phyloP scores from a whole-genome alignment of 805 yeast genomes.

The Ogataea kodamae region DNA sequence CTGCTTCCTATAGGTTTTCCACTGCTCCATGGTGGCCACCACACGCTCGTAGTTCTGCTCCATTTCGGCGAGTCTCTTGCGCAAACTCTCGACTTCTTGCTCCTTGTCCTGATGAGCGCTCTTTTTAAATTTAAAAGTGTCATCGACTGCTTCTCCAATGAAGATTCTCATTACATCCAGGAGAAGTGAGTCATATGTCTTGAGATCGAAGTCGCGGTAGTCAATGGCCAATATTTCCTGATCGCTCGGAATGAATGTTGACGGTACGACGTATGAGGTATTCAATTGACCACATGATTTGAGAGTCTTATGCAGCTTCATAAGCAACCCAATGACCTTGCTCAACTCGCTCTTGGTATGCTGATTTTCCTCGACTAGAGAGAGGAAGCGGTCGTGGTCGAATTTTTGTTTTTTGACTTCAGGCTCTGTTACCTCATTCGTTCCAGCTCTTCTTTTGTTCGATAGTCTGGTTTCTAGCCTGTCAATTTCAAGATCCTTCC shows the following conservation, averaged over 20 bases:
- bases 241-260: conserved; percentile 18
- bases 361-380: conserved; percentile 14
- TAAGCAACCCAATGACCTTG: conserved; percentile 11
- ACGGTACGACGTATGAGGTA: conserved; percentile 8
- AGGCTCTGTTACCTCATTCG: conserved; percentile 1
- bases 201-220: conserved; percentile 10
- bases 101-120: conserved; percentile 14
- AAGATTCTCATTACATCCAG: conserved; percentile 20
- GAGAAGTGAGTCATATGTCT: conserved; percentile 17
- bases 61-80: conserved; percentile 18
- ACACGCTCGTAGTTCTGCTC: conserved; percentile 24
- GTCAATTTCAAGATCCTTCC: conserved; percentile 19
- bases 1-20: conserved; percentile 23
- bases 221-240: conserved; percentile 19
- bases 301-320: conserved; percentile 13
- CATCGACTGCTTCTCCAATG: conserved; percentile 20
- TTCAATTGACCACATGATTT: conserved; percentile 13
- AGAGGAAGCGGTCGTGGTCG: conserved; percentile 13
- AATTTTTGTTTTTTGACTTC: conserved; percentile 9
- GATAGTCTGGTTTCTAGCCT: conserved; percentile 14
- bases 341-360: conserved; percentile 13
- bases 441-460: conserved; percentile 7
- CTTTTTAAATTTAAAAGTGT: conserved; percentile 27
- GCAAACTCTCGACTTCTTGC: conserved; percentile 20
- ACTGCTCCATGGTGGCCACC: conserved; percentile 24